Conservation (phyloP, 352 stramenopile species). For the Bremia lactucae region DNA sequence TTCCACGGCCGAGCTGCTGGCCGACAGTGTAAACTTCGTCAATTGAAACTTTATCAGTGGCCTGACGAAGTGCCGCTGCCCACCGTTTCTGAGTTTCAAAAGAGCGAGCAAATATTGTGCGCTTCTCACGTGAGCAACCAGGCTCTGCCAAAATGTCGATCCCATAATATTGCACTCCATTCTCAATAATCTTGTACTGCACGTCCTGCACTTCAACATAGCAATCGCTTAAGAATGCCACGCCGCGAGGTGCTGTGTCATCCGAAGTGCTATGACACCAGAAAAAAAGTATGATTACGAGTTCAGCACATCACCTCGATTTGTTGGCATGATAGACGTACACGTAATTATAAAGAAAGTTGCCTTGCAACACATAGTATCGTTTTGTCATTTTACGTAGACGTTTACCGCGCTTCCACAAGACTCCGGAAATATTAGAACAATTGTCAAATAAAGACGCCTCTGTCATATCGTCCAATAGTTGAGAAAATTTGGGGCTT, state of each 20-base stretch:
- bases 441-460: constrained; percentile 24
- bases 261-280: constrained; percentile 33
- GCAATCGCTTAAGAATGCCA: constrained; percentile 72
- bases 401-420: constrained; percentile 70
- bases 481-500: constrained; percentile 15
- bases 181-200: constrained; percentile 57
- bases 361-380: constrained; percentile 78
- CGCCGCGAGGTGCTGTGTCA: constrained; percentile 59
- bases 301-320: background rate
- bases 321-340: constrained; percentile 14
- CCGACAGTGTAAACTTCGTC: constrained; percentile 86
- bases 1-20: constrained; percentile 74
- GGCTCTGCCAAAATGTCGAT: constrained; percentile 81
- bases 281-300: background rate
- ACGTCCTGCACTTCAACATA: constrained; percentile 53
- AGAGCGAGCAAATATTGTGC: constrained; percentile 75
- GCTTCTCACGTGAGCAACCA: constrained; percentile 51
- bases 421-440: constrained; percentile 36
- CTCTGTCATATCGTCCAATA: constrained; percentile 17
- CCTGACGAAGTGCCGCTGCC: constrained; percentile 56
- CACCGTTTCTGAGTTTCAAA: constrained; percentile 71
- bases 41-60: constrained; percentile 83
- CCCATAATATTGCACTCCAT: constrained; percentile 72
- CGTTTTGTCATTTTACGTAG: constrained; percentile 83
- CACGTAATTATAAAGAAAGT: constrained; percentile 85